Evolutionary conservation across 805 yeast genomes (phyloP), one percentile per base, ranked within the genome.

Genomic region (Cyberlindnera suaveolens): DNA sequence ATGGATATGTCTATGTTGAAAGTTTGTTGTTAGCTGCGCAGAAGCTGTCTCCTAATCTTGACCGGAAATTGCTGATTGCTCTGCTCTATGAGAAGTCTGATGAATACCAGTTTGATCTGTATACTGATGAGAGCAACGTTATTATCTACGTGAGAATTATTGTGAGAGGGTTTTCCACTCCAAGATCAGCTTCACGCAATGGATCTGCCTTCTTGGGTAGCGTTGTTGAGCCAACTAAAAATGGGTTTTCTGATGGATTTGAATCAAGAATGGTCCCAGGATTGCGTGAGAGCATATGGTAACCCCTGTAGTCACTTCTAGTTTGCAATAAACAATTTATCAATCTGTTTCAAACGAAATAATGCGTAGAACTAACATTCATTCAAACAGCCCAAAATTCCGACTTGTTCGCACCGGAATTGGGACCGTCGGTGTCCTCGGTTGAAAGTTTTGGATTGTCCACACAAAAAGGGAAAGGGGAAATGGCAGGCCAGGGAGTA

Each of bases 61-160:
- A 19, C 15, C 14, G 23, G 10, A 34, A 38, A 31, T 31, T 38
- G 18, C 14, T 31, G 18, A 31, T 17, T 18, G 40, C 40, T 5
- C 34, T 38, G 6, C 20, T 38, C 30, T n/a, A 29, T 10, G 40
- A 38, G 29, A n/a, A n/a, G 7, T 38, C 40, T 19, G 40, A 38
- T 19, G 40, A 38, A 10, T 38, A 26, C 15, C 13, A 9, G 17
- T 31, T 38, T 19, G 40, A 38, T n/a, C 16, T 31, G n/a, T 38
- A 38, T 17, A 20, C 20, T 19, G 40, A 38, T 15, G 19, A 29
- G 18, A 16, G 14, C 5, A 29, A 38, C 13, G 14, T 6, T 18
- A n/a, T 38, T 14, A 23, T 31, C 18, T 38, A 26, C 29, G 40
- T 31, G 31, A n/a, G 34, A 16, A 19, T 38, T 5, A n/a, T 26